Evolutionary conservation across 2,329 filamentous ascomycete genomes (phyloP), one percentile per base, ranked within the genome.

Genomic region (Lecanicillium sp.): DNA sequence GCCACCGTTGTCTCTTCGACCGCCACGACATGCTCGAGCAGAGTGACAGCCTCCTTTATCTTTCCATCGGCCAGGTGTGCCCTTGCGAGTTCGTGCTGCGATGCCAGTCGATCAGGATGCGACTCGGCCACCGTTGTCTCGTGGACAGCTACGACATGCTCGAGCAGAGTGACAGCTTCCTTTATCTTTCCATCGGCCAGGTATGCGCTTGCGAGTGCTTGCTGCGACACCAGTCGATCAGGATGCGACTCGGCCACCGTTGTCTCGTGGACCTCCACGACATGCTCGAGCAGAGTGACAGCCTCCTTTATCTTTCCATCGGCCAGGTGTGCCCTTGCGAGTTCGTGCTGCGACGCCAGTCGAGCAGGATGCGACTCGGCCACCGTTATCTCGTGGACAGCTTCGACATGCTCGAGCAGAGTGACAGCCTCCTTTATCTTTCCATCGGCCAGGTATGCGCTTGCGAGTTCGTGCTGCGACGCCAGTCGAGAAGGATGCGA

Each of bases 211-310:
- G 15, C 31, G n/a, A 33, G 31, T 5, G 12, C 3, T 9, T 33
- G 31, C 31, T 33, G 17, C 18, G 11, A 6, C 18, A 18, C 4
- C 31, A 33, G 20, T 18, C 31, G 31, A 33, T 33, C 5, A 6
- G 18, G 34, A 36, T 36, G 34, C 3, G 14, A 19, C 8, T 28
- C 22, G n/a, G n/a, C 34, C 22, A 36, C 20, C 14, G 19, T 36
- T 36, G n/a, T 28, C 34, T 36, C 19, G 11, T 36, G 20, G 22
- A 40, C 17, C 32, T 29, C 29, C 12, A 41, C 39, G 6, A 41
- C 39, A 36, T 37, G 39, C 17, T 33, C 31, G n/a, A 33, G 11
- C 4, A 33, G 18, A 35, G 18, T 22, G 29, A 36, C 18, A 14
- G 19, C 33, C 29, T 35, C 33, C 17, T 35, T 36, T 15, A 27